Percentiles rank a stretch among this genome's conserved stretches.
Evolutionary conservation across 2,329 filamentous ascomycete genomes (phyloP).

Genomic region (Raffaelea deltoideospora): DNA sequence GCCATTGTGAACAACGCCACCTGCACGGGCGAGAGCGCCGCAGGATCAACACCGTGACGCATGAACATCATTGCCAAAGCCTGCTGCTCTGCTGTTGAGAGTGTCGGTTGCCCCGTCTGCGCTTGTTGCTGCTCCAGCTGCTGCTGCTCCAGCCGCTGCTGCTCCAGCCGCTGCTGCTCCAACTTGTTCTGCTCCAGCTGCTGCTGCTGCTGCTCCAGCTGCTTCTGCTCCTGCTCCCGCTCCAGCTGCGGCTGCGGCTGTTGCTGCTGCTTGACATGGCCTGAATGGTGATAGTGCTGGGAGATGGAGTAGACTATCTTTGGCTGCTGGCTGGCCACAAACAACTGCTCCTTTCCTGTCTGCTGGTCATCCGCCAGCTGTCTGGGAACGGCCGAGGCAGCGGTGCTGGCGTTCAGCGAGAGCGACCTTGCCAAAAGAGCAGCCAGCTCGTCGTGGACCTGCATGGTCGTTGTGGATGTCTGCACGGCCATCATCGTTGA

Average conservation of each 20-base stretch:
- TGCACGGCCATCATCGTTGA: conserved; percentile 7
- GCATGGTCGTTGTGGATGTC: conserved; percentile 22
- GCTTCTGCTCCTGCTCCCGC: conserved; percentile 16
- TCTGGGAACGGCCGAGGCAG: conserved; percentile 18
- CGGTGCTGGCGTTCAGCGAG: conserved; percentile 45
- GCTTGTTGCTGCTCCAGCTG: conserved; percentile 39
- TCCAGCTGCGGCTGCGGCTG: conserved; percentile 15
- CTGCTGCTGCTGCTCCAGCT: conserved; percentile 16
- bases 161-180: conserved; percentile 18
- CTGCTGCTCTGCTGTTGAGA: no score
- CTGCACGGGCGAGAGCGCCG: conserved; percentile 56
- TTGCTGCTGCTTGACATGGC: conserved; percentile 30
- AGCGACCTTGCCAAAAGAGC: conserved; percentile 64
- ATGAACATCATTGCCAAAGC: no score
- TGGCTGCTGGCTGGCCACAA: conserved; percentile 15
- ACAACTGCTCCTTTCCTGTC: neutral
- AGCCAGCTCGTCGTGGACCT: conserved; percentile 70
- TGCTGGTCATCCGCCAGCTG: neutral
- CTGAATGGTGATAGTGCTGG: conserved; percentile 72
- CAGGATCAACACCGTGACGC: conserved; percentile 55
- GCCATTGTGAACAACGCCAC: conserved; percentile 65
- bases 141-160: conserved; percentile 28
- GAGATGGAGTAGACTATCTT: conserved; percentile 58
- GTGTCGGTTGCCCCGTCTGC: no score
- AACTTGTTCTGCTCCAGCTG: conserved; percentile 16